These are phyloP conservation scores for Ophiostoma pallidulum DNA, from an alignment of 2,329 filamentous ascomycete species.

Conservation along the genomic window DNA sequence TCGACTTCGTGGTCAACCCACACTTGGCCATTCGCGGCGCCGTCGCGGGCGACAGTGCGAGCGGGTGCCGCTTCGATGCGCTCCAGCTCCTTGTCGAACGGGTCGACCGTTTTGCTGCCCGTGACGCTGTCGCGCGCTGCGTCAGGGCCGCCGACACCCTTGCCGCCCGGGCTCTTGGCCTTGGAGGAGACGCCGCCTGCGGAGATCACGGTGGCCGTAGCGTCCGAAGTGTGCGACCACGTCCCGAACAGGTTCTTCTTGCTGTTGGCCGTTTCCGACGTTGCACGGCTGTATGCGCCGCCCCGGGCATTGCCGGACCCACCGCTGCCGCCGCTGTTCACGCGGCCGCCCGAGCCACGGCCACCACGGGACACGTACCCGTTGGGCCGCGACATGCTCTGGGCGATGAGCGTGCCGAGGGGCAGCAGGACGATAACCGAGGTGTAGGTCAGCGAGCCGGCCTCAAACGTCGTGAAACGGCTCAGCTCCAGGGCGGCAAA, in stretches of 20 bases:
- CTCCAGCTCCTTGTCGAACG: conserved; percentile 19
- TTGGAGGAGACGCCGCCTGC: conserved; percentile 6
- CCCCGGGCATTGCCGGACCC: not conserved
- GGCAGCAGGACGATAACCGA: conserved; percentile 43
- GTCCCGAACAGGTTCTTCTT: conserved; percentile 3
- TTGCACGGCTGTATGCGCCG: conserved; percentile 7
- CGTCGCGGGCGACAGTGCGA: not conserved
- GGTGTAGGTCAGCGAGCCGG: conserved; percentile 39
- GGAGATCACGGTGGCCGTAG: conserved; percentile 3
- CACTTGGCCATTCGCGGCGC: conserved; percentile 7
- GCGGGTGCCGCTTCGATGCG: conserved; percentile 14
- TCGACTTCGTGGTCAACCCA: conserved; percentile 18
- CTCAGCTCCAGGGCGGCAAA: conserved; percentile 41
- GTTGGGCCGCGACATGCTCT: conserved; percentile 26
- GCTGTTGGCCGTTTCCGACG: not conserved
- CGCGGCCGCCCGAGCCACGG: not conserved
- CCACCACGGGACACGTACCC: not conserved
- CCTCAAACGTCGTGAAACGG: conserved; percentile 35
- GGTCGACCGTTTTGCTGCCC: conserved; percentile 13
- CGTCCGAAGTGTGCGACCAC: conserved; percentile 11
- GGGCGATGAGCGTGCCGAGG: conserved; percentile 42
- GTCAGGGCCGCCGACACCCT: not conserved
- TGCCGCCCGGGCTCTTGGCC: conserved; percentile 7
- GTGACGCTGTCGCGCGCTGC: conserved; percentile 4
- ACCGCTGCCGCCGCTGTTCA: conserved; percentile 1